Evolutionary conservation across 768 basidiomycete species (phyloP).

Genomic region (Rhodocollybia butyracea): DNA sequence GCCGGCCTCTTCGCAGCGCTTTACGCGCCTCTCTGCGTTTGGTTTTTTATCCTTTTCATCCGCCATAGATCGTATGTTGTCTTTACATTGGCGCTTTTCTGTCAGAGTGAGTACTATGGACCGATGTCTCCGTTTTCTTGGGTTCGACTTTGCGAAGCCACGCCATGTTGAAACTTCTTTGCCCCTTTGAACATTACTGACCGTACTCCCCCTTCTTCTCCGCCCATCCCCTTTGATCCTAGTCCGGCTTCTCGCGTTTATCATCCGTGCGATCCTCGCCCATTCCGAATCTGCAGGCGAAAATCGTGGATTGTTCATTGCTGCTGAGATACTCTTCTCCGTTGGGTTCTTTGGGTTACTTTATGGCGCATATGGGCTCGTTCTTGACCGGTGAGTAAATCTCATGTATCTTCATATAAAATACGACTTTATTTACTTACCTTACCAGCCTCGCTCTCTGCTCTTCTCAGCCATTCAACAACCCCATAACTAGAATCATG

Average conservation of each 20-base stretch:
- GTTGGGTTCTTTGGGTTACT: conserved; percentile 42
- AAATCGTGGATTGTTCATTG: conserved; percentile 29
- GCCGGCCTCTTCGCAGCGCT: conserved; percentile 22
- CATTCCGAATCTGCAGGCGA: conserved; percentile 26
- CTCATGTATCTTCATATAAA: background rate
- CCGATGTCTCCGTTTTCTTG: background rate
- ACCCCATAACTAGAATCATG: conserved; percentile 11
- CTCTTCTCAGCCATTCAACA: background rate
- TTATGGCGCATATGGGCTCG: conserved; percentile 39
- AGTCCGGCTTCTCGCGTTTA: conserved; percentile 41
- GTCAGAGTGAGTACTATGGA: conserved; percentile 19
- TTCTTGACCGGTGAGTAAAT: conserved; percentile 35
- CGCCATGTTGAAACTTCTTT: background rate
- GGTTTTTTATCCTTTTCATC: conserved; percentile 18
- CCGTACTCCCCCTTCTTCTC: no score
- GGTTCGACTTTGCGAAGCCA: background rate
- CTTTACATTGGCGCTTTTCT: conserved; percentile 24
- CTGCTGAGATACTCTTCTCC: conserved; percentile 34
- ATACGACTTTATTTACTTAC: background rate
- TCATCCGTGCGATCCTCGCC: conserved; percentile 34
- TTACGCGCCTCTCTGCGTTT: conserved; percentile 21
- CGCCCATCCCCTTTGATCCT: no score
- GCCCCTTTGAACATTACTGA: no score
- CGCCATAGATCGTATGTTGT: conserved; percentile 20
- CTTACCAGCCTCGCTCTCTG: background rate